phyloP scores from a whole-genome alignment of 1,284 basidiomycete genomes.

The Cystobasidium slooffiae region DNA sequence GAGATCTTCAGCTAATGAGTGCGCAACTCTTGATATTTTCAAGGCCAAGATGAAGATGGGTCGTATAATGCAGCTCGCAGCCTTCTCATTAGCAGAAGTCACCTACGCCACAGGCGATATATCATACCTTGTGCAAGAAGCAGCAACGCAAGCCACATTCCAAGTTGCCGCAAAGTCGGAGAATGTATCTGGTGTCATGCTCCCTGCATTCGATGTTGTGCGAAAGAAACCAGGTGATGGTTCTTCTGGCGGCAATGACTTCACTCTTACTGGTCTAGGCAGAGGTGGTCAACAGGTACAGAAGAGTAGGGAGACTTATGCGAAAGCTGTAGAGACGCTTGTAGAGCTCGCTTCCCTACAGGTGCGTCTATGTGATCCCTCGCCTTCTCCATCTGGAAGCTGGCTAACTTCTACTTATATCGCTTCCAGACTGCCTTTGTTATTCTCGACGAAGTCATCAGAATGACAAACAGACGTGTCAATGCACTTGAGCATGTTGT shows the following conservation, averaged over 20 bases:
- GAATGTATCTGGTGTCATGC: slow-evolving; percentile 96
- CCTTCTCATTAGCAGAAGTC: slow-evolving; percentile 97
- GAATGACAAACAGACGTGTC: slow-evolving; percentile 95
- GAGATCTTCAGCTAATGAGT: background rate
- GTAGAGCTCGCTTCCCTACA: slow-evolving; percentile 93
- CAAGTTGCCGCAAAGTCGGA: slow-evolving; percentile 94
- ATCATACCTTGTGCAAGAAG: slow-evolving; percentile 86
- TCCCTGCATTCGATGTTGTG: slow-evolving; percentile 93
- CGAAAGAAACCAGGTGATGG: slow-evolving; percentile 66
- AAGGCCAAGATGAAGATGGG: slow-evolving; percentile 99
- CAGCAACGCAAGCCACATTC: slow-evolving; percentile 74
- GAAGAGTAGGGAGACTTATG: slow-evolving; percentile 90
- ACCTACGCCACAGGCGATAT: slow-evolving; percentile 98
- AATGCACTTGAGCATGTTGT: slow-evolving; percentile 99
- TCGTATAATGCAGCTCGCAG: slow-evolving; percentile 94
- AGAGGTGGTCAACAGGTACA: slow-evolving; percentile 96
- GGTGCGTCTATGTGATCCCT: slow-evolving; percentile 53
- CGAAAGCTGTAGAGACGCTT: slow-evolving; percentile 94
- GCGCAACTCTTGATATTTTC: background rate
- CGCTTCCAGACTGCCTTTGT: slow-evolving; percentile 88
- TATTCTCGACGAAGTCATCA: slow-evolving; percentile 98
- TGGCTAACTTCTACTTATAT: background rate
- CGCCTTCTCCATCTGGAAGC: too few relatives aligned
- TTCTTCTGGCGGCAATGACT: slow-evolving; percentile 75
- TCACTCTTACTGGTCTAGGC: slow-evolving; percentile 95